Percentiles rank a stretch among this genome's conserved stretches.
Evolutionary conservation across 2,329 filamentous ascomycete genomes (phyloP).

Genomic region (Macrophomina tecta): DNA sequence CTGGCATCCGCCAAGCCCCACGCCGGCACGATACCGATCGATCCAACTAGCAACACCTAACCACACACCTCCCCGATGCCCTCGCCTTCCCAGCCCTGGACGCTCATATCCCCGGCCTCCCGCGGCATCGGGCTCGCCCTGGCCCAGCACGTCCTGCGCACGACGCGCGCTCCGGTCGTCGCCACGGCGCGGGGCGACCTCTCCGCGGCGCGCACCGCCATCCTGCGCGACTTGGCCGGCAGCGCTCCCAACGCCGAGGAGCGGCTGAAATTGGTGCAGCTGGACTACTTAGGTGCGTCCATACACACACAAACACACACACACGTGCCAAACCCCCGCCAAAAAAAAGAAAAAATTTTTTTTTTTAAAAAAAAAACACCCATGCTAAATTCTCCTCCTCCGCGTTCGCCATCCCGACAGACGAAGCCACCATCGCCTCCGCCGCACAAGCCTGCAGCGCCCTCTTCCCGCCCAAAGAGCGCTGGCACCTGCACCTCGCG

Average conservation of each 20-base stretch:
- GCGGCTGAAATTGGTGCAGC: constrained; percentile 57
- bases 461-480: constrained; percentile 54
- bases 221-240: constrained; percentile 56
- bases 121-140: constrained; percentile 69
- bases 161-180: constrained; percentile 64
- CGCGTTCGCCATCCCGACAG: constrained; percentile 40
- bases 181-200: constrained; percentile 65
- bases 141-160: constrained; percentile 62
- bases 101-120: constrained; percentile 64
- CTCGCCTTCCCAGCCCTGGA: constrained; percentile 45
- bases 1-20: too few relatives aligned
- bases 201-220: constrained; percentile 53
- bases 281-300: constrained; percentile 63
- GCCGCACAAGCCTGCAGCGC: constrained; percentile 61
- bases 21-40: too few relatives aligned
- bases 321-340: too few relatives aligned
- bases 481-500: constrained; percentile 63
- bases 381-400: not conserved
- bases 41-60: not conserved
- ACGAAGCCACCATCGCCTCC: constrained; percentile 66
- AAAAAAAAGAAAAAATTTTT: not conserved
- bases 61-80: not conserved
- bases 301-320: too few relatives aligned
- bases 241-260: constrained; percentile 46
- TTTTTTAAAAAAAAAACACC: not conserved